Conservation (phyloP, 441 rosid genomes). For the Euphorbia schlechtendalii region DNA sequence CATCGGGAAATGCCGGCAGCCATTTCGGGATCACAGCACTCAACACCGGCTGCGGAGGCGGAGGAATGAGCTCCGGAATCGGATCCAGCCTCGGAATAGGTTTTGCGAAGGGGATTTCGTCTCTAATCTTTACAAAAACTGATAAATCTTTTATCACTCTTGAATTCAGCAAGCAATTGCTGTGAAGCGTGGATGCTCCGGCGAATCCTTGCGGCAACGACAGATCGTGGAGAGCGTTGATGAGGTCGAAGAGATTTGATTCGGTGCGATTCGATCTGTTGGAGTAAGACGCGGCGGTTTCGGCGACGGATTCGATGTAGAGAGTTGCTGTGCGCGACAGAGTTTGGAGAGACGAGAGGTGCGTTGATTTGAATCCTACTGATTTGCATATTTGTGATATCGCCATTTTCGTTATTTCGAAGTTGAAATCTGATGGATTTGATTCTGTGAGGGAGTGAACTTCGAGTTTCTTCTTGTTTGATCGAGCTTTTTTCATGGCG, state of each 20-base stretch:
- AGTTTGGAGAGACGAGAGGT: slow-evolving; percentile 36
- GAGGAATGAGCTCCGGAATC: background rate
- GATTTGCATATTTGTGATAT: slow-evolving; percentile 56
- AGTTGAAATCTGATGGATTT: slow-evolving; percentile 25
- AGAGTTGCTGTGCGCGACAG: slow-evolving; percentile 37
- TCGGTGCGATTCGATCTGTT: slow-evolving; percentile 38
- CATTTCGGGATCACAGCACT: slow-evolving; percentile 25
- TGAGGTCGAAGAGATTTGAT: slow-evolving; percentile 44
- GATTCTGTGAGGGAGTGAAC: background rate
- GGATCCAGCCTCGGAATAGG: slow-evolving; percentile 27
- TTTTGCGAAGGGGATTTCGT: slow-evolving; percentile 54
- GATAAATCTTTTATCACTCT: slow-evolving; percentile 25
- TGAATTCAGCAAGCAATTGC: slow-evolving; percentile 27
- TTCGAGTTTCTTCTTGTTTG: background rate
- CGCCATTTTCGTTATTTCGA: slow-evolving; percentile 36
- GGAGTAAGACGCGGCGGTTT: slow-evolving; percentile 33
- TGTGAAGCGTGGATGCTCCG: slow-evolving; percentile 36
- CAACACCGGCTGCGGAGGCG: background rate
- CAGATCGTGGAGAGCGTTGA: slow-evolving; percentile 40
- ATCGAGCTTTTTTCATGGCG: slow-evolving; percentile 21
- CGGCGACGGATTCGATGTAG: slow-evolving; percentile 38
- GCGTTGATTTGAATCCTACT: slow-evolving; percentile 38
- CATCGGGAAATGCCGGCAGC: slow-evolving; percentile 34
- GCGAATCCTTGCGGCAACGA: slow-evolving; percentile 28
- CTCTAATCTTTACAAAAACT: slow-evolving; percentile 25